Evolutionary conservation across 331 rosid genomes (phyloP).

Genomic region (Cydonia oblonga): DNA sequence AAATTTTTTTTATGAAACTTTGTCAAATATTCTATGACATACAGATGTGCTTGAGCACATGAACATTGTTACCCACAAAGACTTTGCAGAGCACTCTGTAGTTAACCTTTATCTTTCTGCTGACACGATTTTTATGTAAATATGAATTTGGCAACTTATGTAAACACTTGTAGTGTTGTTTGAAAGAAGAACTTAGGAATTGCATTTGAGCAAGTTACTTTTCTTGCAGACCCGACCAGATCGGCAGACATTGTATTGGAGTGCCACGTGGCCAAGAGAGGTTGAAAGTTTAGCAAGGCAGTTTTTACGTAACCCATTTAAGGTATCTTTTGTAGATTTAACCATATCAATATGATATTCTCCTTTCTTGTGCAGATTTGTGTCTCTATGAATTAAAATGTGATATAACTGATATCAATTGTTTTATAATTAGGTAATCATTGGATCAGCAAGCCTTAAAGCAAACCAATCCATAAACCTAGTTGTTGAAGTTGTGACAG

Average conservation of each 20-base stretch:
- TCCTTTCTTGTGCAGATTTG: not conserved
- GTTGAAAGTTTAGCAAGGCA: conserved; percentile 92
- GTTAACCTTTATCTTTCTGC: not conserved
- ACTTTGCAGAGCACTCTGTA: not conserved
- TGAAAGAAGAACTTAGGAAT: not conserved
- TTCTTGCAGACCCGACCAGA: conserved; percentile 84
- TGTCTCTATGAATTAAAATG: not conserved
- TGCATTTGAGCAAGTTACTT: conserved; percentile 8
- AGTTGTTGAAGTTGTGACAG: conserved; percentile 69
- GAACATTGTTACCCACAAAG: not conserved
- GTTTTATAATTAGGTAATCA: conserved; percentile 36
- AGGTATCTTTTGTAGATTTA: conserved; percentile 35
- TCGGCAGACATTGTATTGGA: conserved; percentile 96
- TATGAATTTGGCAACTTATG: not conserved
- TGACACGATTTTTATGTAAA: not conserved
- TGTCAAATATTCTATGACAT: not conserved
- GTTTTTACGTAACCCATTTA: conserved; percentile 71
- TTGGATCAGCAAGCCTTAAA: conserved; percentile 78
- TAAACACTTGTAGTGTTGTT: not conserved
- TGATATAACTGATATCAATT: conserved; percentile 1
- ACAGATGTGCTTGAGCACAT: not conserved
- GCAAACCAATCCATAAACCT: conserved; percentile 91
- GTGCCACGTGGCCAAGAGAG: conserved; percentile 99
- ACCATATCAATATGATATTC: not conserved
- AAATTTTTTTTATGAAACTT: not conserved